Evolutionary conservation across 345 rosid genomes (phyloP).

Genomic region (Lepidium africanum): DNA sequence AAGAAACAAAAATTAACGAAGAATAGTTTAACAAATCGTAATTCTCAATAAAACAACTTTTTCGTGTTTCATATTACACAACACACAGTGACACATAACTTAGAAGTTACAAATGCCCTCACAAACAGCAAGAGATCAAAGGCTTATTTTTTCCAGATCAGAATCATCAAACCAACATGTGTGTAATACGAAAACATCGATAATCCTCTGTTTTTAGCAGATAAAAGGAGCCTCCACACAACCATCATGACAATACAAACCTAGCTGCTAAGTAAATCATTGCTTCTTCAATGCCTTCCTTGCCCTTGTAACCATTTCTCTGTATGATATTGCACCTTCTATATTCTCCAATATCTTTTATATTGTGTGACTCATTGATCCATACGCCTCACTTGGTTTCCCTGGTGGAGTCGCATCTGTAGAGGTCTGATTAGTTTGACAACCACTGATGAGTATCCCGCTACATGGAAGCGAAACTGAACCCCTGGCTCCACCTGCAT

Average conservation of each 20-base stretch:
- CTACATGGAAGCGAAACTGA: conserved; percentile 48
- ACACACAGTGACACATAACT: conserved; percentile 10
- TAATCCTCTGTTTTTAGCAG: conserved; percentile 8
- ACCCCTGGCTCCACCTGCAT: conserved; percentile 65
- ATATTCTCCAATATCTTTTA: conserved; percentile 62
- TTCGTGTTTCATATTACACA: neutral
- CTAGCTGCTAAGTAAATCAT: conserved; percentile 91
- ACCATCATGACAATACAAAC: conserved; percentile 81
- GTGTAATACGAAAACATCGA: neutral
- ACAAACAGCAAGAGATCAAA: neutral
- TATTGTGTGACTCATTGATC: conserved; percentile 89
- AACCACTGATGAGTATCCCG: conserved; percentile 85
- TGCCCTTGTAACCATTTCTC: conserved; percentile 54
- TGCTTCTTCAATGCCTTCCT: conserved; percentile 57
- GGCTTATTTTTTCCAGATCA: conserved; percentile 16
- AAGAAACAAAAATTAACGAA: neutral
- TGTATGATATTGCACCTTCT: conserved; percentile 47
- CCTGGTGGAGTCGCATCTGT: conserved; percentile 89
- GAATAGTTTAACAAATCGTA: neutral
- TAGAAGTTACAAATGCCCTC: conserved; percentile 4
- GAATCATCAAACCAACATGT: neutral
- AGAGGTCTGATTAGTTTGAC: conserved; percentile 89
- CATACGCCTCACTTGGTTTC: conserved; percentile 56
- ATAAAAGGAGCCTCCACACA: conserved; percentile 54
- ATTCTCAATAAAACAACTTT: neutral